phyloP scores from a whole-genome alignment of 2,329 filamentous ascomycete species.

The Sclerotinia borealis region DNA sequence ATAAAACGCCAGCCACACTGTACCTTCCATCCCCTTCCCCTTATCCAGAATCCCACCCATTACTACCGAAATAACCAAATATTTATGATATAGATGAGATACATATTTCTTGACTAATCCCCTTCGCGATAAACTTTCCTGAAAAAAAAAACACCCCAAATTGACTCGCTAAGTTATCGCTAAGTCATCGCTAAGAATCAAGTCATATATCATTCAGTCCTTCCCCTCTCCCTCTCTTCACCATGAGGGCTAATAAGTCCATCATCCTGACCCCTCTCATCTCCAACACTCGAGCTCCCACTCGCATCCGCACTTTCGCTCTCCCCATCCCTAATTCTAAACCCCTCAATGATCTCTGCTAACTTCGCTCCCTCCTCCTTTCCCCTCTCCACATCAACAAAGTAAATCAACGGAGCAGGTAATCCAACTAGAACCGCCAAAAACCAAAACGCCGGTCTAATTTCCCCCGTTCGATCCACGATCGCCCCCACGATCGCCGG shows the following conservation, averaged over 20 bases:
- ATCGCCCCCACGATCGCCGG: constrained; percentile 89
- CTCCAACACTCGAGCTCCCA: not conserved
- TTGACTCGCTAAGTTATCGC: not conserved
- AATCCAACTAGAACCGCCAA: constrained; percentile 73
- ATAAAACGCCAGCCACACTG: constrained; percentile 65
- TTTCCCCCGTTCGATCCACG: constrained; percentile 74
- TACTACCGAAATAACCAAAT: not conserved
- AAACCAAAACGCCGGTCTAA: constrained; percentile 85
- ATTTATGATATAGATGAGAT: not conserved
- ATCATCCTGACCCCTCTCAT: not conserved
- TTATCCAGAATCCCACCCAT: constrained; percentile 31
- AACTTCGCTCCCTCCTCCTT: constrained; percentile 61
- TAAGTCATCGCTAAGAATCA: not conserved
- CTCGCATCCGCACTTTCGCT: not conserved
- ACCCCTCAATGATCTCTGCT: constrained; percentile 35
- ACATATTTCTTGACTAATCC: not conserved
- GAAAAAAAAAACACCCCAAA: not conserved
- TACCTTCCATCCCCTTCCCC: not conserved
- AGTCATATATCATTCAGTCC: not conserved
- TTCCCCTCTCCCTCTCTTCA: not conserved
- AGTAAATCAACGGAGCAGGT: constrained; percentile 75
- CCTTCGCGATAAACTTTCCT: not conserved
- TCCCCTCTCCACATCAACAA: constrained; percentile 77
- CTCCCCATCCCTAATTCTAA: constrained; percentile 8
- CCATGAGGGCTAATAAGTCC: not conserved